Conservation (phyloP, 2,329 filamentous ascomycete species). For the Fusarium foetens region DNA sequence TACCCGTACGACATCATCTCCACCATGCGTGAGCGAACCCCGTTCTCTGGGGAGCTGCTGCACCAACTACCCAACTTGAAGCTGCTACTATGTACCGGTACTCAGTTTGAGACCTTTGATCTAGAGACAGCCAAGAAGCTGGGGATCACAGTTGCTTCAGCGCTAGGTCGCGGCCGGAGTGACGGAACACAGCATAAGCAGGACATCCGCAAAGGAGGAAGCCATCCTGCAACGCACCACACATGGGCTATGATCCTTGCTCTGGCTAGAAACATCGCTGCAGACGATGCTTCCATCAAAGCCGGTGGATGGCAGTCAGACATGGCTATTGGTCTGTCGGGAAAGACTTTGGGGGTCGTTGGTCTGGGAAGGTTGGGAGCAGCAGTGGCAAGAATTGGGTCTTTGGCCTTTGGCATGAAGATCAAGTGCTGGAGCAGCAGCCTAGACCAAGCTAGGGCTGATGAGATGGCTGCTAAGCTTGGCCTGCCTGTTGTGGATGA, state of each 20-base stretch:
- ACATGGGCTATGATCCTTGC: neutral
- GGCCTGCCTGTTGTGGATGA: neutral
- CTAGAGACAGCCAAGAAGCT: neutral
- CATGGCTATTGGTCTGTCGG: neutral
- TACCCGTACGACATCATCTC: neutral
- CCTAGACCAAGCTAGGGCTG: constrained; percentile 56
- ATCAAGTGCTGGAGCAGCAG: constrained; percentile 1
- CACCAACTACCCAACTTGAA: neutral
- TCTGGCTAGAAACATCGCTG: neutral
- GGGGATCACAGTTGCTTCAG: neutral
- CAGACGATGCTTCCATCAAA: neutral
- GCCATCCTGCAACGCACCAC: neutral
- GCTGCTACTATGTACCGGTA: neutral
- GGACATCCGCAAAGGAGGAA: neutral
- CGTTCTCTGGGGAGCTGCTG: neutral
- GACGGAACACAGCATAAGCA: neutral
- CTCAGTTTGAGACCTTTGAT: neutral
- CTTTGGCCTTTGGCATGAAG: neutral
- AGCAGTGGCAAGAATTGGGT: neutral
- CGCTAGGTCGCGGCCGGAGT: neutral
- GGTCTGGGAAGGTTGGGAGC: neutral
- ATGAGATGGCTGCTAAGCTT: neutral
- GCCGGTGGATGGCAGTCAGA: neutral
- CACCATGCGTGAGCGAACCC: neutral
- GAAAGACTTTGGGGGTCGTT: neutral